Evolutionary conservation across 192 early-diverging fungal genomes (phyloP).

Genomic region (Coemansia sp.): DNA sequence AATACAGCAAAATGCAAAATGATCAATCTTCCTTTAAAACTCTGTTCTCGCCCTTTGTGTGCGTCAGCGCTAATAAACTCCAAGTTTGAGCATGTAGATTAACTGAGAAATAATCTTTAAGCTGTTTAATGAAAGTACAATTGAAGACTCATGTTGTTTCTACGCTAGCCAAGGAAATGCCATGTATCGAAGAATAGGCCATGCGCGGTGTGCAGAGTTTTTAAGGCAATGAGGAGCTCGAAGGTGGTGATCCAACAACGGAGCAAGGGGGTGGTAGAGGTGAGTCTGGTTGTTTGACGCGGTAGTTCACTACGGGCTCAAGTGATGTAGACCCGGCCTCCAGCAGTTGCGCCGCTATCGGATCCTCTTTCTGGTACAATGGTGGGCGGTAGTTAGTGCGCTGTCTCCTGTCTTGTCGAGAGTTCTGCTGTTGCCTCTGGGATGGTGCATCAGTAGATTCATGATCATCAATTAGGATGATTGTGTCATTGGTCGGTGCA

Average conservation of each 20-base stretch:
- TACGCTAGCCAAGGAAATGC: background rate
- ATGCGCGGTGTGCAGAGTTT: background rate
- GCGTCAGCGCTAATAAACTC: no score
- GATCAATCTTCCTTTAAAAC: background rate
- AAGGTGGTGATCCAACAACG: constrained; percentile 8
- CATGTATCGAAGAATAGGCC: background rate
- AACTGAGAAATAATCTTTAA: background rate
- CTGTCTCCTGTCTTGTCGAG: constrained; percentile 13
- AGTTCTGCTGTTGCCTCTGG: constrained; percentile 3
- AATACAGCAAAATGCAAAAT: background rate
- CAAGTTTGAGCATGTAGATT: background rate
- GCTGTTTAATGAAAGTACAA: background rate
- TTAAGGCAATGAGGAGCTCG: constrained; percentile 4
- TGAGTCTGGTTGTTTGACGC: constrained; percentile 34
- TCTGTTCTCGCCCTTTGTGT: no score
- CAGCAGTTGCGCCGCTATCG: constrained; percentile 46
- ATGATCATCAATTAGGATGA: constrained; percentile 23
- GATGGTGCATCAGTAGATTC: background rate
- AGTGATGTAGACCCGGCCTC: constrained; percentile 49
- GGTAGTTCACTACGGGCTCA: constrained; percentile 35
- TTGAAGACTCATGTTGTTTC: background rate
- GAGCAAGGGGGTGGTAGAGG: background rate
- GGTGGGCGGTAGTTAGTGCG: constrained; percentile 26
- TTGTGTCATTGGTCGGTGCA: constrained; percentile 14
- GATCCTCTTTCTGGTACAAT: constrained; percentile 46